These are phyloP conservation scores for Luffa aegyptiaca DNA, from an alignment of 306 rosid genomes.

Conservation along the genomic window DNA sequence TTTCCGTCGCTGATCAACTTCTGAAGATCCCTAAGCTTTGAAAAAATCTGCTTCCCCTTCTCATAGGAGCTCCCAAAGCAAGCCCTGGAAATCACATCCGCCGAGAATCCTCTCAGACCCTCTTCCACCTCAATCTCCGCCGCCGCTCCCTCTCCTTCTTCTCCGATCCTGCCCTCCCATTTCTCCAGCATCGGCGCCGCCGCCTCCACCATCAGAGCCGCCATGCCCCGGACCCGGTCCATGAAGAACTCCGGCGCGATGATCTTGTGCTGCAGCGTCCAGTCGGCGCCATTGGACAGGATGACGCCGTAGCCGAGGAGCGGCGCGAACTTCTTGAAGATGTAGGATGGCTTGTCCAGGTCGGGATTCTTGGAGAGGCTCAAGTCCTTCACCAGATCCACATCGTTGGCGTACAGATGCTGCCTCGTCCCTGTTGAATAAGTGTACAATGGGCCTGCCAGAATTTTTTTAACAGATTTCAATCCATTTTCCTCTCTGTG, in stretches of 20 bases:
- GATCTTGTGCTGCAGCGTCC: conserved; percentile 83
- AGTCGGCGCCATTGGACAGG: conserved; percentile 58
- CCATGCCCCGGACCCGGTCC: conserved; percentile 93
- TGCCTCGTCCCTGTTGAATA: conserved; percentile 77
- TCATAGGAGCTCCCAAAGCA: conserved; percentile 80
- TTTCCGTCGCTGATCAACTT: conserved; percentile 26
- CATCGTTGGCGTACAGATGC: conserved; percentile 65
- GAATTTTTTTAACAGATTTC: too few species aligned
- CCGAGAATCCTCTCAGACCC: conserved; percentile 55
- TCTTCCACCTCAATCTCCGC: conserved; percentile 63
- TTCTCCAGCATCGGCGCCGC: conserved; percentile 38
- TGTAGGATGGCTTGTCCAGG: conserved; percentile 69
- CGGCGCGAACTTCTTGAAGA: conserved; percentile 62
- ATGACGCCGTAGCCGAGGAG: conserved; percentile 80
- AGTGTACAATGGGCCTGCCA: conserved; percentile 63
- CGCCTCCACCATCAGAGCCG: conserved; percentile 59
- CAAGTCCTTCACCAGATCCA: conserved; percentile 71
- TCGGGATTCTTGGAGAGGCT: conserved; percentile 41
- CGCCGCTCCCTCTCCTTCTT: conserved; percentile 13
- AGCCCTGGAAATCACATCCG: conserved; percentile 83
- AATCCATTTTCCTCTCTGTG: too few species aligned
- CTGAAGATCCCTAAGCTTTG: conserved; percentile 67
- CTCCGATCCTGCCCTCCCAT: conserved; percentile 52
- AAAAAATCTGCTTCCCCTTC: conserved; percentile 62
- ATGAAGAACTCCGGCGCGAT: conserved; percentile 84